A percentile compares a stretch with the other conserved stretches of the same genome.
phyloP scores from a whole-genome alignment of 805 yeast genomes.

The Kregervanrija delftensis region DNA sequence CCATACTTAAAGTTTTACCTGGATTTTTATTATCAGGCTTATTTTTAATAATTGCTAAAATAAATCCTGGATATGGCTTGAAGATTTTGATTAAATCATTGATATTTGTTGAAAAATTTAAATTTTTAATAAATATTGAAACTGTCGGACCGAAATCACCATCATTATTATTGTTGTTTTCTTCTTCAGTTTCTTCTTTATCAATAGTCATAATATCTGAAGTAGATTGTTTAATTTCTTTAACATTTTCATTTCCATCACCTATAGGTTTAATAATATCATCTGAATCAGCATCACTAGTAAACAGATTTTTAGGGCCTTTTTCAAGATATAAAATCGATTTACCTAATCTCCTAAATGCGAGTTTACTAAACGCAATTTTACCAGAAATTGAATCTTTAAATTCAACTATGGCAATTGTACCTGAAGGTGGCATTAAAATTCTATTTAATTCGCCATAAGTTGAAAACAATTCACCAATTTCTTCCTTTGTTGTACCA shows the following conservation, averaged over 20 bases:
- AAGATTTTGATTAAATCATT: slow-evolving; percentile 52
- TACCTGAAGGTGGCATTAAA: slow-evolving; percentile 93
- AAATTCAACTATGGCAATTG: slow-evolving; percentile 89
- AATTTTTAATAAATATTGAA: slow-evolving; percentile 85
- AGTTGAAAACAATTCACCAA: slow-evolving; percentile 73
- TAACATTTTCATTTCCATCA: slow-evolving; percentile 29
- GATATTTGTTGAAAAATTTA: slow-evolving; percentile 75
- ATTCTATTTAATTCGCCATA: slow-evolving; percentile 76
- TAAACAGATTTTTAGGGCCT: slow-evolving; percentile 82
- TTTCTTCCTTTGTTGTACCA: slow-evolving; percentile 75
- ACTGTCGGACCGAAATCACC: slow-evolving; percentile 62
- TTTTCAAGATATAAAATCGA: slow-evolving; percentile 86
- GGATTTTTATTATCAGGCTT: slow-evolving; percentile 79
- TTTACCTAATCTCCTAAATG: slow-evolving; percentile 83
- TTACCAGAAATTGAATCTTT: slow-evolving; percentile 79
- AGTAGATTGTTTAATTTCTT: slow-evolving; percentile 39
- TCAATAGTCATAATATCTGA: slow-evolving; percentile 34
- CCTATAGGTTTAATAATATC: slow-evolving; percentile 24
- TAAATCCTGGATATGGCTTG: slow-evolving; percentile 69
- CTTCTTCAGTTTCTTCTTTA: slow-evolving; percentile 20
- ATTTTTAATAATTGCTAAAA: slow-evolving; percentile 73
- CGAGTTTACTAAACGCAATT: slow-evolving; percentile 79
- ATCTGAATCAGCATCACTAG: slow-evolving; percentile 41
- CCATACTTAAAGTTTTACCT: slow-evolving; percentile 80
- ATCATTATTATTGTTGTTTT: slow-evolving; percentile 12